phyloP scores from a whole-genome alignment of 73 alveolate species.

The Paramecium tetraurelia region DNA sequence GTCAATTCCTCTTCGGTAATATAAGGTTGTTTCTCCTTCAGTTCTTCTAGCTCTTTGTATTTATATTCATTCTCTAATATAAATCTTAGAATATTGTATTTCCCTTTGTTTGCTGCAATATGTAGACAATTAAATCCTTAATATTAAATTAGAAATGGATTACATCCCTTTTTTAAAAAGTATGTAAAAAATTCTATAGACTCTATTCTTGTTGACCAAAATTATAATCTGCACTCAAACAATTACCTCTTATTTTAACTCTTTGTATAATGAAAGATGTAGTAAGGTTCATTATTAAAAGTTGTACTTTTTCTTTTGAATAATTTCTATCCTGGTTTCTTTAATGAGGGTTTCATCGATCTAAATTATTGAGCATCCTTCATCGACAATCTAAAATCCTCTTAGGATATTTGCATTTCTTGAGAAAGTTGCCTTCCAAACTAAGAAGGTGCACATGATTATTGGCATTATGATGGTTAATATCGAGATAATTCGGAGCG shows the following conservation, averaged over 20 bases:
- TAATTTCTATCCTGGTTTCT: not conserved
- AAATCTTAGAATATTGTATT: not conserved
- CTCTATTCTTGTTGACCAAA: conserved; percentile 16
- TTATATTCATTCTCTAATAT: not conserved
- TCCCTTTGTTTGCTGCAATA: conserved; percentile 30
- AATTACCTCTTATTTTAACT: not conserved
- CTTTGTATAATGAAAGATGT: not conserved
- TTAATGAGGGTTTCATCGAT: conserved; percentile 6
- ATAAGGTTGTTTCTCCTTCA: not conserved
- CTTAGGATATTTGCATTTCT: not conserved
- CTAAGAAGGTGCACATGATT: not conserved
- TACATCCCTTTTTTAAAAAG: not conserved
- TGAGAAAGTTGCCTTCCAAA: not conserved
- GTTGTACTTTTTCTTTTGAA: not conserved
- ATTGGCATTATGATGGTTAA: not conserved
- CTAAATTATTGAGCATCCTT: not conserved
- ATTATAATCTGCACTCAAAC: not conserved
- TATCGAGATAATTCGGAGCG: not conserved
- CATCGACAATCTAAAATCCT: not conserved
- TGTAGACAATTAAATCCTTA: conserved; percentile 13
- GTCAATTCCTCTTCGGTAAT: not conserved
- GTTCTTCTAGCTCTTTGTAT: not conserved
- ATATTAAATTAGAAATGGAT: not conserved
- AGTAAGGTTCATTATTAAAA: not conserved
- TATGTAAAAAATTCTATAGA: not conserved